Evolutionary conservation across 2,329 filamentous ascomycete species (phyloP).

Genomic region (Alternaria panax): DNA sequence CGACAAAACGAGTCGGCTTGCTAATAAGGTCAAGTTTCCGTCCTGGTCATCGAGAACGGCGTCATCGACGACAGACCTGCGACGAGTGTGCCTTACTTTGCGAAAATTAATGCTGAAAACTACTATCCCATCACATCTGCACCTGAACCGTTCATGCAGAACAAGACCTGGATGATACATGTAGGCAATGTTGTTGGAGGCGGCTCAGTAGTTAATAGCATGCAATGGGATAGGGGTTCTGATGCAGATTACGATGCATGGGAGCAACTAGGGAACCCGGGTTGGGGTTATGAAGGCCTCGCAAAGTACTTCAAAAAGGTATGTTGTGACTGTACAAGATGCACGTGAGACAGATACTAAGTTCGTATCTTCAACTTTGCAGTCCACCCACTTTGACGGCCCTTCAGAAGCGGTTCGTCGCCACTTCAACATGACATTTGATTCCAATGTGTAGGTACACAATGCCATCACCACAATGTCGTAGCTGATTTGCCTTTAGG

Average conservation of each 20-base stretch:
- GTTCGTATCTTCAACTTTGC: too few species aligned
- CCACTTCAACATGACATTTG: slow-evolving; percentile 21
- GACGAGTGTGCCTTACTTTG: slow-evolving; percentile 15
- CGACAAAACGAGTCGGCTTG: not conserved
- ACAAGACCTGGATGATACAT: slow-evolving; percentile 27
- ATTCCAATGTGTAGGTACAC: slow-evolving; percentile 6
- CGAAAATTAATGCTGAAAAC: slow-evolving; percentile 19
- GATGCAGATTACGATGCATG: slow-evolving; percentile 58
- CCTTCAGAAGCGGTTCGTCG: slow-evolving; percentile 8
- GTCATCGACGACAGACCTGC: slow-evolving; percentile 15
- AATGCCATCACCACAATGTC: rapidly evolving
- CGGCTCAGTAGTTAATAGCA: slow-evolving; percentile 44
- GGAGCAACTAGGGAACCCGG: slow-evolving; percentile 63
- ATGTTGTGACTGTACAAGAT: too few species aligned
- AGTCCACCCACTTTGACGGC: slow-evolving; percentile 15
- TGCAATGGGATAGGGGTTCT: slow-evolving; percentile 43
- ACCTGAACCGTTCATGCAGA: slow-evolving; percentile 29
- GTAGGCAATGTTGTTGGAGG: slow-evolving; percentile 43
- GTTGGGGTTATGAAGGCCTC: slow-evolving; percentile 63
- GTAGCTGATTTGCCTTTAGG: not conserved
- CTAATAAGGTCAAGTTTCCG: slow-evolving; percentile 12
- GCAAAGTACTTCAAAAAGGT: slow-evolving; percentile 47
- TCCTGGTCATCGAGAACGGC: slow-evolving; percentile 29
- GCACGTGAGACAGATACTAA: too few species aligned
- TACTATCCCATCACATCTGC: slow-evolving; percentile 22